A percentile compares a stretch with the other conserved stretches of the same genome.
Conservation (phyloP, 208 protist genomes). For the Leishmania aethiopica region DNA sequence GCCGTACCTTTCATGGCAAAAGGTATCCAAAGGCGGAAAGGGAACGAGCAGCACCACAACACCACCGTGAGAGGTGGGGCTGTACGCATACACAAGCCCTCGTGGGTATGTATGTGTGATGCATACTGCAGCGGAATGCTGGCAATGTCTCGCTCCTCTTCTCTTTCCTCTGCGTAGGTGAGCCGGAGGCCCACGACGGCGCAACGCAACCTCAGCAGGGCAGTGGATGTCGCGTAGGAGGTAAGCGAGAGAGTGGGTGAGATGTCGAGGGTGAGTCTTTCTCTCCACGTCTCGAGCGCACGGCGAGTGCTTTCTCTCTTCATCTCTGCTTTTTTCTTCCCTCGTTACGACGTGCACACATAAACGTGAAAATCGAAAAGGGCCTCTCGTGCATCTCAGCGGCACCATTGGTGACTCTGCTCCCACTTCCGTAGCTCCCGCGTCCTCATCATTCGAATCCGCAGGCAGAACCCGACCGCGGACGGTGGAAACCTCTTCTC, state of each 20-base stretch:
- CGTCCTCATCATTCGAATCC: neutral
- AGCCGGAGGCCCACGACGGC: neutral
- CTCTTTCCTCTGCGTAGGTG: neutral
- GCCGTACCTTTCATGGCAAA: neutral
- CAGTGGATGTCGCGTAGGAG: neutral
- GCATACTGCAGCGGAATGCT: neutral
- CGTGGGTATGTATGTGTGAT: neutral
- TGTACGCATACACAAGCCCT: neutral
- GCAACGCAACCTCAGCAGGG: neutral
- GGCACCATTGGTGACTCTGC: neutral
- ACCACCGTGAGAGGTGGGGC: neutral
- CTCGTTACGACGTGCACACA: neutral
- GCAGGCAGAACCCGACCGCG: neutral
- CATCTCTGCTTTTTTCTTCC: neutral
- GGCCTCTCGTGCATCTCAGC: neutral
- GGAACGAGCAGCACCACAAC: neutral
- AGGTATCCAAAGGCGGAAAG: neutral
- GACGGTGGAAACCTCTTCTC: neutral
- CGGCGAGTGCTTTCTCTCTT: neutral
- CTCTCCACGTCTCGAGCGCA: neutral
- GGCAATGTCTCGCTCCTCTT: neutral
- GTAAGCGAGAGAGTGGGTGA: neutral
- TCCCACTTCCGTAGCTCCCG: neutral
- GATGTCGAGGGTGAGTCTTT: neutral
- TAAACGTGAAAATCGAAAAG: no score